Evolutionary conservation across 2,329 filamentous ascomycete species (phyloP).

Genomic region (Fusarium miscanthi): DNA sequence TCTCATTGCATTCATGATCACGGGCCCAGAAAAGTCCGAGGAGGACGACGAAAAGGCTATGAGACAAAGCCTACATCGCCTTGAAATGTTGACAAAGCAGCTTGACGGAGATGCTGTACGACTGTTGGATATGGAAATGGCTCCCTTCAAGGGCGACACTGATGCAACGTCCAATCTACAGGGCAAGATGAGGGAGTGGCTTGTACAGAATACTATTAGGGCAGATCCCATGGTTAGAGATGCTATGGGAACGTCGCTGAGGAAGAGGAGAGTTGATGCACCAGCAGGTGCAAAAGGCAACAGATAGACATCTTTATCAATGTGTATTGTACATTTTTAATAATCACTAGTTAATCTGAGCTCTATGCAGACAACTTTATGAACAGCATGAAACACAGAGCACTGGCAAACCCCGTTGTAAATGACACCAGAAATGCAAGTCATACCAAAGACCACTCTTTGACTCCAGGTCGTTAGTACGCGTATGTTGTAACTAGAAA

Average conservation of each 20-base stretch:
- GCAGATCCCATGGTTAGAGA: constrained; percentile 84
- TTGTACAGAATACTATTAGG: constrained; percentile 86
- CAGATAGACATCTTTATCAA: constrained; percentile 41
- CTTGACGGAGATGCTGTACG: constrained; percentile 76
- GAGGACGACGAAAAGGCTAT: constrained; percentile 61
- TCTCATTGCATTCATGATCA: constrained; percentile 60
- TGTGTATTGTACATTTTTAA: constrained; percentile 28
- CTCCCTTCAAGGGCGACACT: constrained; percentile 81
- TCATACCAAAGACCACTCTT: constrained; percentile 33
- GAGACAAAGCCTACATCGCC: constrained; percentile 72
- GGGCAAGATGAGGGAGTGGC: constrained; percentile 82
- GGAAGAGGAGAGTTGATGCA: constrained; percentile 70
- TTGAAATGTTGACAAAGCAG: constrained; percentile 69
- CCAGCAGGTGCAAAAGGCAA: constrained; percentile 70
- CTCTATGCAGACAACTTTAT: constrained; percentile 15
- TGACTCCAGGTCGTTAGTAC: constrained; percentile 40
- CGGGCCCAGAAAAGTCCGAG: constrained; percentile 38
- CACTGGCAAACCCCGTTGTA: constrained; percentile 10
- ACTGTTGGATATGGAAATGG: constrained; percentile 81
- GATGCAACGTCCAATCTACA: constrained; percentile 68
- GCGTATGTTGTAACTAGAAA: constrained; percentile 16
- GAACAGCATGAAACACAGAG: constrained; percentile 17
- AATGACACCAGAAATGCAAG: constrained; percentile 27
- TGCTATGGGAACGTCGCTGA: constrained; percentile 76
- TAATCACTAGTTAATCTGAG: constrained; percentile 21